A percentile compares a stretch with the other conserved stretches of the same genome.
Conservation (phyloP, 306 rosid genomes). For the Dalbergia cochinchinensis region DNA sequence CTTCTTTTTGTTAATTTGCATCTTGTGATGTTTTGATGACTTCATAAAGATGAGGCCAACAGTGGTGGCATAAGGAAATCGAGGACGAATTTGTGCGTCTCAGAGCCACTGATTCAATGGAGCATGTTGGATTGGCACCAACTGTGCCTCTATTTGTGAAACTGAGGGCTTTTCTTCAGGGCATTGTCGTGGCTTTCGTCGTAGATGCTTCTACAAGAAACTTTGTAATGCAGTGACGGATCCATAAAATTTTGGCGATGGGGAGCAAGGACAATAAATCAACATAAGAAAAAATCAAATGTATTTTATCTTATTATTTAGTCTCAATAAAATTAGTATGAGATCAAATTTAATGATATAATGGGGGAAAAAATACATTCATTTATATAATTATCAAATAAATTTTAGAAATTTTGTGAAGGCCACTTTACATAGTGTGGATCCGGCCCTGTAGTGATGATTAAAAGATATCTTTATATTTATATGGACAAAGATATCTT, state of each 20-base stretch:
- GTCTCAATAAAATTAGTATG: too few relatives aligned
- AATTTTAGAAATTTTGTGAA: too few relatives aligned
- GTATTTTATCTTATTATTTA: too few relatives aligned
- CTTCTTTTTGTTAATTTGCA: too few relatives aligned
- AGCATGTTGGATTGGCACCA: constrained; percentile 46
- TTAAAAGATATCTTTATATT: not conserved
- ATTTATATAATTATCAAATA: too few relatives aligned
- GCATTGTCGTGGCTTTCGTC: constrained; percentile 68
- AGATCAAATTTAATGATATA: too few relatives aligned
- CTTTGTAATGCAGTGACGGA: not conserved
- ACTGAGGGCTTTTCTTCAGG: constrained; percentile 63
- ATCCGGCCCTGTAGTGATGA: not conserved
- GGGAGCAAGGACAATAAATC: too few relatives aligned
- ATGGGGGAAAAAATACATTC: too few relatives aligned
- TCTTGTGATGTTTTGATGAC: too few relatives aligned
- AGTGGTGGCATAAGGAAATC: constrained; percentile 54
- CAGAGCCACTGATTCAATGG: constrained; percentile 66
- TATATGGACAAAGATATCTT: constrained; percentile 1
- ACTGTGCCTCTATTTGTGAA: constrained; percentile 61
- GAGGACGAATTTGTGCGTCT: constrained; percentile 61
- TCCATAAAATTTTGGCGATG: too few relatives aligned
- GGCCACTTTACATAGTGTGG: too few relatives aligned
- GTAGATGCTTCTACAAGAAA: constrained; percentile 68
- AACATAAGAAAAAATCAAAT: too few relatives aligned
- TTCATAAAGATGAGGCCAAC: constrained; percentile 58